Evolutionary conservation across 495 filamentous ascomycete genomes (phyloP).

Genomic region (Penicillium nucicola): DNA sequence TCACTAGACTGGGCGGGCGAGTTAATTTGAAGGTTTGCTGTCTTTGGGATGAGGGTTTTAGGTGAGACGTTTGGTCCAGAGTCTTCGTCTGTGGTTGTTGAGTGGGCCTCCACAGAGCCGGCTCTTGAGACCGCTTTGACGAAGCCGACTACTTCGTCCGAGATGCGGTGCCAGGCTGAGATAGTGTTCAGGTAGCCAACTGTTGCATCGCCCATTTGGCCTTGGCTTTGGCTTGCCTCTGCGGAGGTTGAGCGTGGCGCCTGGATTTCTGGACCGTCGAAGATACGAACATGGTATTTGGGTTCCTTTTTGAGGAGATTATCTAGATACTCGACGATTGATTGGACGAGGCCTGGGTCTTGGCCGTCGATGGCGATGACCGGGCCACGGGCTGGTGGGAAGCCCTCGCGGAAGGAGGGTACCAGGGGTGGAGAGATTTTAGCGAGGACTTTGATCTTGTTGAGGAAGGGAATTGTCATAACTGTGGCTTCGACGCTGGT

Average conservation of each 20-base stretch:
- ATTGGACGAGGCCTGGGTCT: conserved; percentile 48
- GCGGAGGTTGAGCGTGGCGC: conserved; percentile 24
- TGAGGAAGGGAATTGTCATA: conserved; percentile 66
- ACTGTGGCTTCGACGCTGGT: conserved; percentile 64
- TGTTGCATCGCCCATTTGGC: conserved; percentile 44
- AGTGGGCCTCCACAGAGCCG: conserved; percentile 3
- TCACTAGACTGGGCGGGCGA: conserved; percentile 29
- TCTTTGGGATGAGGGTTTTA: conserved; percentile 33
- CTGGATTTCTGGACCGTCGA: conserved; percentile 48
- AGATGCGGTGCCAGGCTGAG: conserved; percentile 66
- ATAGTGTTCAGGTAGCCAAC: conserved; percentile 69
- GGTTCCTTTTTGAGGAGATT: conserved; percentile 53
- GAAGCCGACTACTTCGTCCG: conserved; percentile 61
- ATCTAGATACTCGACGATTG: conserved; percentile 59
- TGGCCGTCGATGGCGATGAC: conserved; percentile 82
- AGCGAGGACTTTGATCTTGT: conserved; percentile 68
- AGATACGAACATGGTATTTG: conserved; percentile 54
- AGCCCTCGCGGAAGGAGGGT: conserved; percentile 36
- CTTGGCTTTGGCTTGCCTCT: conserved; percentile 27
- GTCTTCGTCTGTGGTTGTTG: conserved; percentile 17
- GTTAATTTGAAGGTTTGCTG: conserved; percentile 26
- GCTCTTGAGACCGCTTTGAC: conserved; percentile 43
- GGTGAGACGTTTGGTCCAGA: conserved; percentile 28
- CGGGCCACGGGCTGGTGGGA: conserved; percentile 58
- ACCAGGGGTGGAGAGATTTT: conserved; percentile 65